Conservation (phyloP, 106 monocot genomes). For the Platanthera zijinensis region DNA sequence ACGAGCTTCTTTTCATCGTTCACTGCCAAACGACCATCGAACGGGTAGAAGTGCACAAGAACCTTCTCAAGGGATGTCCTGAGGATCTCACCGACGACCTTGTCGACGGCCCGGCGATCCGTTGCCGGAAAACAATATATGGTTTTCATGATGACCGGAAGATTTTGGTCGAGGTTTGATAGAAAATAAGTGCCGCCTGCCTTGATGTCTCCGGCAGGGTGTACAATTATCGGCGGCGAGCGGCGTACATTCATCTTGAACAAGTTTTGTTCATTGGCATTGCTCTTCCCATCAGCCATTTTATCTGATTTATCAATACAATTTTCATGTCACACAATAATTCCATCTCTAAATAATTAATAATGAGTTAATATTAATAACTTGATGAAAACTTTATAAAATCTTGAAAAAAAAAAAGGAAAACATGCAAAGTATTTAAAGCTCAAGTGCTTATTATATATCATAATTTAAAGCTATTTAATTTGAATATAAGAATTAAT, state of each 20-base stretch:
- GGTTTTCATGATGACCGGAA: conserved; percentile 33
- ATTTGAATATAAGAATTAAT: too few species aligned
- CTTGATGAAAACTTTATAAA: too few species aligned
- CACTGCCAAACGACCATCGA: conserved; percentile 26
- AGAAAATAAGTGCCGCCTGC: conserved; percentile 21
- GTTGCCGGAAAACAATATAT: conserved; percentile 26
- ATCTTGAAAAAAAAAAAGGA: too few species aligned
- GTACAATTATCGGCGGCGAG: not conserved
- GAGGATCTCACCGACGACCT: conserved; percentile 12
- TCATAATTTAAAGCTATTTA: too few species aligned
- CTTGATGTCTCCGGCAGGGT: not conserved
- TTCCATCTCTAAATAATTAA: too few species aligned
- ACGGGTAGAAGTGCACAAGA: conserved; percentile 29
- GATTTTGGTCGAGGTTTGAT: conserved; percentile 47
- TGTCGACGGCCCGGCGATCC: conserved; percentile 6
- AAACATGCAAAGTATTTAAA: too few species aligned
- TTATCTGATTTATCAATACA: not conserved
- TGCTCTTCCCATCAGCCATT: not conserved
- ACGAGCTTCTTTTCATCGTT: conserved; percentile 25
- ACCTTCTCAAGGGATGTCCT: conserved; percentile 21
- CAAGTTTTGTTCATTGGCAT: not conserved
- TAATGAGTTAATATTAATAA: too few species aligned
- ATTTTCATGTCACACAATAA: not conserved
- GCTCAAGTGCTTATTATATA: too few species aligned
- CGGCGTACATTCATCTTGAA: not conserved